These are phyloP conservation scores for Dothistroma septosporum DNA, from an alignment of 2,329 filamentous ascomycete species.

Conservation along the genomic window DNA sequence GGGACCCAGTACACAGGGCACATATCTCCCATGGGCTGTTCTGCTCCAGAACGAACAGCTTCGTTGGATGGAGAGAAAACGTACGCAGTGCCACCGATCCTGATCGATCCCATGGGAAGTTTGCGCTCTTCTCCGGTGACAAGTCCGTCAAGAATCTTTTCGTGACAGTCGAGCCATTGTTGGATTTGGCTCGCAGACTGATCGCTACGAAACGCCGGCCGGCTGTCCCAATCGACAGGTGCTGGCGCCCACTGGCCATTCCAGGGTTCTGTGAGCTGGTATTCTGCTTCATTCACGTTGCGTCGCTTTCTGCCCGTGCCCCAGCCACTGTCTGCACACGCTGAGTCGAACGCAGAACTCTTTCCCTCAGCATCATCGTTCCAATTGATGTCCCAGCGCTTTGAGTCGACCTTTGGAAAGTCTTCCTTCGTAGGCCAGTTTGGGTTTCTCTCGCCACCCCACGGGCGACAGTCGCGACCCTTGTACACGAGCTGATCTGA, in stretches of 20 bases:
- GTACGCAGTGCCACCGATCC: conserved; percentile 18
- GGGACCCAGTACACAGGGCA: conserved; percentile 34
- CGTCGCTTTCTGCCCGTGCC: conserved; percentile 14
- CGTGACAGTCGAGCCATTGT: conserved; percentile 25
- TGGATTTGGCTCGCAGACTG: conserved; percentile 27
- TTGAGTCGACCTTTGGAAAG: conserved; percentile 18
- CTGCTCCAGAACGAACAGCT: conserved; percentile 1
- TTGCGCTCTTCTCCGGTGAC: conserved; percentile 3
- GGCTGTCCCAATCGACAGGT: conserved; percentile 45
- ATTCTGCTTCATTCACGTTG: conserved; percentile 2
- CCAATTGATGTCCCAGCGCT: conserved; percentile 16
- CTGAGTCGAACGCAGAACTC: conserved; percentile 14
- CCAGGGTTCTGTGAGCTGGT: conserved; percentile 37
- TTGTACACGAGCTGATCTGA: conserved; percentile 2
- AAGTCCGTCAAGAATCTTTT: conserved; percentile 7
- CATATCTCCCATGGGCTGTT: conserved; percentile 23
- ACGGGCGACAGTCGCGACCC: conserved; percentile 1
- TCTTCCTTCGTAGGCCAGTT: conserved; percentile 16
- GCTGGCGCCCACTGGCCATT: conserved; percentile 45
- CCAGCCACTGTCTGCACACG: conserved; percentile 17
- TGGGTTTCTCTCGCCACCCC: background rate
- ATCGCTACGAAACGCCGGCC: conserved; percentile 27
- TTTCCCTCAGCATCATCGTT: conserved; percentile 5
- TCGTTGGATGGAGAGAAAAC: conserved; percentile 14
- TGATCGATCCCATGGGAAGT: conserved; percentile 9